Evolutionary conservation across 345 rosid species (phyloP), one percentile per base, ranked within the genome.

Genomic region (Camelina neglecta): DNA sequence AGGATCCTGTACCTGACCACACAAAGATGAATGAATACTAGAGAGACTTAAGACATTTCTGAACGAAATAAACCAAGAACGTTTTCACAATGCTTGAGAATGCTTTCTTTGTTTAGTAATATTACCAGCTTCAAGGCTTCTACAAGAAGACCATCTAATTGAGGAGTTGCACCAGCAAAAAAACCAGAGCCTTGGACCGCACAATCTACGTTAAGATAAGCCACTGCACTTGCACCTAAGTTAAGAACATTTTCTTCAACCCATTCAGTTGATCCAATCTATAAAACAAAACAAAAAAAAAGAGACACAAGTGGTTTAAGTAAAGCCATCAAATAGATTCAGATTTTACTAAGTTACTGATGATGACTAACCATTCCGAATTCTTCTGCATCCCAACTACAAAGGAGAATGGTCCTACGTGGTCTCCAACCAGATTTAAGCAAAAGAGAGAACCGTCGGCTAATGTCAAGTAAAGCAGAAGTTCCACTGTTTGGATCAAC

Each of bases 371-470:
- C 99, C 98, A 95, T 89, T 65, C 98, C 99, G 60, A 95, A 95
- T 84, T 95, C 99, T 80, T 95, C 99, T 0, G 94, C 99, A 73
- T 95, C 99, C 99, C 99, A 95, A 75, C 99, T 95, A 70, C 89
- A 85, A 49, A 95, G 85, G 48, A 90, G 81, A 51, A 95, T 83
- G 47, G 96, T 92, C 65, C 99, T 89, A 57, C 90, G 89, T 78
- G 99, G 99, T 1, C 81, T 89, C 98, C 96, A 95, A 24, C 99
- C 98, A 61, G 67, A 82, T 54, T 64, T 83, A 82, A 84, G 80
- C 85, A 95, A 80, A 47, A 81, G 74, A 71, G 91, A 61, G 59
- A 84, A 92, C 61, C 99, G 61, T 13, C 96, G 83, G 51, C 94
- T 88, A 82, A 95, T 84, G 78, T 95, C 99, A 50, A 95, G 98